These are phyloP conservation scores for Termitomyces titanicus DNA, from an alignment of 768 basidiomycete genomes.

Conservation along the genomic window DNA sequence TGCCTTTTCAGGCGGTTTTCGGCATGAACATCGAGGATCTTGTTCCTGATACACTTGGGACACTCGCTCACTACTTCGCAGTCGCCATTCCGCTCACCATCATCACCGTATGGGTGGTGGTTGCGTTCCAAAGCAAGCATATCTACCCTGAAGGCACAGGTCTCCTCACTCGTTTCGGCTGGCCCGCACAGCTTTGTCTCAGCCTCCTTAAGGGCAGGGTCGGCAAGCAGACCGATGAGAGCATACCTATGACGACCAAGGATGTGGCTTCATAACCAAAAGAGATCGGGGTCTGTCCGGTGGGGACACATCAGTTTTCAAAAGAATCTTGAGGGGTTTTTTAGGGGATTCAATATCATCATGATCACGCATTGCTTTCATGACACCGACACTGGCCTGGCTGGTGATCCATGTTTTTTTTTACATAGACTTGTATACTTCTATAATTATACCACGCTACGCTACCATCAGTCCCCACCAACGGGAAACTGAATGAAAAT, in stretches of 20 bases:
- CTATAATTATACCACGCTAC: no score
- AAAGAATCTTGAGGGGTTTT: background rate
- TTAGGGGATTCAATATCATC: background rate
- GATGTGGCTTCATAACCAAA: background rate
- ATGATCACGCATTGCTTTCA: background rate
- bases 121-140: slow-evolving; percentile 48
- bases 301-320: background rate
- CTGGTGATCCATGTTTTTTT: background rate
- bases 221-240: background rate
- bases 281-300: no score
- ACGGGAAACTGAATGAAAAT: background rate
- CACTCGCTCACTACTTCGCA: slow-evolving; percentile 38
- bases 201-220: slow-evolving; percentile 1
- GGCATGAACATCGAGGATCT: slow-evolving; percentile 58
- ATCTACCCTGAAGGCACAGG: slow-evolving; percentile 25
- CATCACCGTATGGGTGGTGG: slow-evolving; percentile 49
- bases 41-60: slow-evolving; percentile 29
- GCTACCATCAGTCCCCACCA: background rate
- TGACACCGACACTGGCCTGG: background rate
- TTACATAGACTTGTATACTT: no score
- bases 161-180: slow-evolving; percentile 30
- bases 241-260: slow-evolving; percentile 7
- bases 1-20: slow-evolving; percentile 41
- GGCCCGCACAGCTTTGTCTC: slow-evolving; percentile 29
- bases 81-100: slow-evolving; percentile 44